Conservation (phyloP, 805 yeast species). For the Wickerhamiella australiensis region DNA sequence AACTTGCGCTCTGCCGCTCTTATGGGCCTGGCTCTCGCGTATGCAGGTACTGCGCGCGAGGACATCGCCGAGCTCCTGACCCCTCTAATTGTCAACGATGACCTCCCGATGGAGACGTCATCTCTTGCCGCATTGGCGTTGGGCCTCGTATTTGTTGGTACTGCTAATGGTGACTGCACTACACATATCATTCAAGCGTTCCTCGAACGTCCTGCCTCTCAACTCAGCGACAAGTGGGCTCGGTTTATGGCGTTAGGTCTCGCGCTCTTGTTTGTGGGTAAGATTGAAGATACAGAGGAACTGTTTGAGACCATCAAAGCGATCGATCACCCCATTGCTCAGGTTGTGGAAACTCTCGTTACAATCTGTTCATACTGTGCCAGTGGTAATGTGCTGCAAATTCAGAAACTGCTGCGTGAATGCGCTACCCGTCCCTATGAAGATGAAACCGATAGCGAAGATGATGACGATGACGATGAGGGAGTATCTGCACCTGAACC, state of each 20-base stretch:
- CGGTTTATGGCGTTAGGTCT: constrained; percentile 84
- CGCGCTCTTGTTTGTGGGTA: constrained; percentile 85
- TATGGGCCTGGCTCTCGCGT: constrained; percentile 84
- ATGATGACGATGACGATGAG: constrained; percentile 36
- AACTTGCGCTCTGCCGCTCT: constrained; percentile 69
- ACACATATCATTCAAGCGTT: constrained; percentile 84
- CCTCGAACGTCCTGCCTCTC: constrained; percentile 68
- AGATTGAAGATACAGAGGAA: constrained; percentile 80
- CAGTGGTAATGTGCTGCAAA: constrained; percentile 91
- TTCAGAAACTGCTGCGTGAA: constrained; percentile 82
- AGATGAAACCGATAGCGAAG: constrained; percentile 47
- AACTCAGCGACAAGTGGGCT: constrained; percentile 74
- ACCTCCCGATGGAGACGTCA: constrained; percentile 62
- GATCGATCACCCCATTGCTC: constrained; percentile 86
- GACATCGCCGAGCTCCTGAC: constrained; percentile 64
- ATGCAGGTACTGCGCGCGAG: constrained; percentile 85
- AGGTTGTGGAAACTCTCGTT: constrained; percentile 77
- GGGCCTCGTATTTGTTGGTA: constrained; percentile 91
- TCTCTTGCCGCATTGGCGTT: constrained; percentile 81
- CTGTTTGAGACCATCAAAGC: constrained; percentile 89
- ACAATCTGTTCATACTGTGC: constrained; percentile 94
- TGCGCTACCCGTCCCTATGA: constrained; percentile 54
- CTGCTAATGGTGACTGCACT: constrained; percentile 88
- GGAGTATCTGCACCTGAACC: constrained; percentile 6
- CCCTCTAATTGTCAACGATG: constrained; percentile 72